Evolutionary conservation across 495 filamentous ascomycete species (phyloP), one percentile per base, ranked within the genome.

Genomic region (Sphaerosporella brunnea): DNA sequence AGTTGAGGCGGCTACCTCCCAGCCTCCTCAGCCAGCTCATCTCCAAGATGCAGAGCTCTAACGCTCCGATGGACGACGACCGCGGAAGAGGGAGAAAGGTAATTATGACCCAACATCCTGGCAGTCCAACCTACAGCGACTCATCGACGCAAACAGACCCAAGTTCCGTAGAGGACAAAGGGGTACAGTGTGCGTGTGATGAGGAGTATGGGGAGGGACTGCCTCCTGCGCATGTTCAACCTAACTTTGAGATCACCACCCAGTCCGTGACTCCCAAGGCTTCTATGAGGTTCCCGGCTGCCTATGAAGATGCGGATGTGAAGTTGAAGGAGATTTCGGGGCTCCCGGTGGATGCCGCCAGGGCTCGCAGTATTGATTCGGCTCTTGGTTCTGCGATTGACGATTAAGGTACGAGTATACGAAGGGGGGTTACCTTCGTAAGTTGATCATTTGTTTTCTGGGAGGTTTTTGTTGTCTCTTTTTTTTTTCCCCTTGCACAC

Each of bases 1-100:
- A 61, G 35, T 49, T 61, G 20, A 44, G 58, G 26, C 50, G 42
- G 3, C 54, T 61, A 23, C 58, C 58, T 18, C 53, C 47, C 47
- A 51, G 49, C 41, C 57, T 61, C 23, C 45, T 61, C 39, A 47
- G 8, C 4, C 20, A 36, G 9, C 23, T 36, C 7, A 36, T 26
- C 9, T 24, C 40, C 13, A 51, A 23, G 24, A 21, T 37, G 44
- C 49, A 34, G 46, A 56, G 19, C 45, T 4, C 25, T 51, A 54
- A 37, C 20, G 45, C n/a, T 34, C 35, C 26, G 45, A 42, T 39
- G 18, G n/a, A 52, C 35, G 23, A 15, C n/a, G 43, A 48, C 16
- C 11, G 38, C 9, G 48, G 10, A 16, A 18, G 21, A 21, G 16
- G 11, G 25, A 13, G 23, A 18, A 38, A 36, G 30, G 28, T 34